Evolutionary conservation across 306 rosid species (phyloP).

Genomic region (Potentilla sterilis): DNA sequence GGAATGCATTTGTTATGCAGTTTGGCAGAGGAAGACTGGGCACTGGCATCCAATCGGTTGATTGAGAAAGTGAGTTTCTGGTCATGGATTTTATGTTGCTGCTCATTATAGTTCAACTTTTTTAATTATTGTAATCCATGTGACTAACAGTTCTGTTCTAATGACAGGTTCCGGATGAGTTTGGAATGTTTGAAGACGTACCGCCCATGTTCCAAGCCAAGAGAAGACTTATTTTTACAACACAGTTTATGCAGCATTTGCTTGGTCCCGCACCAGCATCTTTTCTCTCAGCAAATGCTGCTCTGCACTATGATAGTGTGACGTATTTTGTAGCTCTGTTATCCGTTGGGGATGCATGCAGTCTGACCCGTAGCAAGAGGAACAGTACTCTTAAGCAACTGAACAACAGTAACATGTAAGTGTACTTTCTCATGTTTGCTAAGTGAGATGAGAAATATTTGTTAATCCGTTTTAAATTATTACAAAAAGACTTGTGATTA

Average conservation of each 20-base stretch:
- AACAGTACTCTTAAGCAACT: conserved; percentile 18
- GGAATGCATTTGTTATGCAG: conserved; percentile 32
- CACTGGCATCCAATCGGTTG: conserved; percentile 37
- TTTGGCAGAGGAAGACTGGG: conserved; percentile 49
- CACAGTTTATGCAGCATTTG: conserved; percentile 49
- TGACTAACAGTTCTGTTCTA: conserved; percentile 12
- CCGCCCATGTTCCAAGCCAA: conserved; percentile 31
- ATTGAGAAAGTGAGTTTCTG: conserved; percentile 40
- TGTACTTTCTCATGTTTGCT: conserved; percentile 13
- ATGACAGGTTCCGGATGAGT: conserved; percentile 44
- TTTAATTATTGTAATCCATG: not conserved
- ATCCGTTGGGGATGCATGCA: conserved; percentile 51
- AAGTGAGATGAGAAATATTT: not conserved
- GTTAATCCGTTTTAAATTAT: not conserved
- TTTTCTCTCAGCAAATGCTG: conserved; percentile 40
- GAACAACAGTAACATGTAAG: conserved; percentile 35
- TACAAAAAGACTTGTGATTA: not conserved
- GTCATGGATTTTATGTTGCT: not conserved
- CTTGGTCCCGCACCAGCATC: conserved; percentile 41
- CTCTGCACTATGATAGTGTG: conserved; percentile 39
- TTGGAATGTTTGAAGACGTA: conserved; percentile 34
- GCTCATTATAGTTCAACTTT: not conserved
- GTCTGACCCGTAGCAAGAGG: conserved; percentile 29
- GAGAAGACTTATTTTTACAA: conserved; percentile 48
- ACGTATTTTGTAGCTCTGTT: conserved; percentile 36